Base-by-base conservation (phyloP, 1,284 basidiomycete genomes). In the Ustilago cynodontis region DNA sequence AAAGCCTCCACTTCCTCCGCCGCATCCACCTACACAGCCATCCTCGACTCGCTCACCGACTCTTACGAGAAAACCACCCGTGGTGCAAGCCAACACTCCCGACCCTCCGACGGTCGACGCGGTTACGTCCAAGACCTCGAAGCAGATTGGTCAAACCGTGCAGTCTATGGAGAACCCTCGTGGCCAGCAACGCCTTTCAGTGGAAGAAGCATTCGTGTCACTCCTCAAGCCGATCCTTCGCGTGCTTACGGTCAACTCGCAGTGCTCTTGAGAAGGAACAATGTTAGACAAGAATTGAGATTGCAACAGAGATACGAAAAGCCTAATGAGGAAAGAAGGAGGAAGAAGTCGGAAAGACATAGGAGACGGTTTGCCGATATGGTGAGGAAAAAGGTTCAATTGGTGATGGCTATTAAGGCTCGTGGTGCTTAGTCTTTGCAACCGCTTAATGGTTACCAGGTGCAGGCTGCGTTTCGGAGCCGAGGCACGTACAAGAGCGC, bases 321-420 rank as follows among this genome's bases (percentile, higher is more conserved):
- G 67, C 84, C 84, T 22, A 85, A 85, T 51, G 73, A 84, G 56
- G 78, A 78, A 63, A 73, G 82, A 29, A 78, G 82, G 45, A 73
- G 84, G 58, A 81, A 82, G 71, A 76, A 78, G 54, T 81, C 78
- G 41, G 84, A 85, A 58, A 69, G 84, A 11, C 84, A 85, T 56
- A 71, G 84, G 35, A 78, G 83, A 35, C 72, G 84, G 52, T 85
- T 85, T 39, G 82, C 81, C 1, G 83, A 85, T 49, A 79, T 84
- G 79, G 78, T 85, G 31, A 71, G 82, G 62, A 72, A 77, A 57
- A 85, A 85, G 74, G 83, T 85, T 13, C 83, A 85, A 58, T 61
- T 85, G 52, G 84, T 83, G 28, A 82, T 85, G 83, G 77, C 80
- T 10, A 78, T 85, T 65, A 84, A 84, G 72, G 75, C 81, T 41